Evolutionary conservation across 805 yeast species (phyloP).

Genomic region (Saccharomycopsis olivae): DNA sequence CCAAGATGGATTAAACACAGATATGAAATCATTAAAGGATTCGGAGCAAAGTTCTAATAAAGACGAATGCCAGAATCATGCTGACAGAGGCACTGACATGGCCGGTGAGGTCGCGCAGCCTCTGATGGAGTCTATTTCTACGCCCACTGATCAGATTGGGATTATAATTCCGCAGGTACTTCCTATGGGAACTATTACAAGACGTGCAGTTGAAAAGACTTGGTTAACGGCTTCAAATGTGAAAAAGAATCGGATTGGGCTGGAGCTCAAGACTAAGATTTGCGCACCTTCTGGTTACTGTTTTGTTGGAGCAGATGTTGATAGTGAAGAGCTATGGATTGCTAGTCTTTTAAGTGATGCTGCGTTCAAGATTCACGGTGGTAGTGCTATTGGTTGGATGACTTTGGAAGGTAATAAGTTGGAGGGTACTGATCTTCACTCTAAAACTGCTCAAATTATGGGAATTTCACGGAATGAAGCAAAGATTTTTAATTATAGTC

Average conservation of each 20-base stretch:
- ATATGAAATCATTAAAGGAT: not conserved
- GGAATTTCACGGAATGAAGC: constrained; percentile 90
- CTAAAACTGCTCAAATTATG: constrained; percentile 82
- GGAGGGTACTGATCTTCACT: constrained; percentile 90
- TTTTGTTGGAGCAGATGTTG: constrained; percentile 98
- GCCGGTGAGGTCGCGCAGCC: too few relatives aligned
- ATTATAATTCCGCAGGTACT: constrained; percentile 75
- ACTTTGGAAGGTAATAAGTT: constrained; percentile 89
- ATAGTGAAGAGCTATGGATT: constrained; percentile 96
- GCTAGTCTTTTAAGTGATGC: constrained; percentile 94
- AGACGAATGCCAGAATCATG: too few relatives aligned
- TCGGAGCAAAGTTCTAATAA: not conserved
- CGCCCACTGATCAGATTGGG: constrained; percentile 36
- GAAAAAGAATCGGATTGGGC: constrained; percentile 74
- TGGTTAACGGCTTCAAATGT: constrained; percentile 98
- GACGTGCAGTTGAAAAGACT: constrained; percentile 93
- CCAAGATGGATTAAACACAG: constrained; percentile 2
- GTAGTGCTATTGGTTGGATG: constrained; percentile 99
- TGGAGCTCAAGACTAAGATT: constrained; percentile 82
- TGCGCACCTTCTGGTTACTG: constrained; percentile 82
- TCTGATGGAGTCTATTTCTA: too few relatives aligned
- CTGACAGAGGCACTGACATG: constrained; percentile 3
- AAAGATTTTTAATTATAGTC: constrained; percentile 89
- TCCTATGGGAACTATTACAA: constrained; percentile 93
- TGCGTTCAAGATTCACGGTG: constrained; percentile 80